Percentiles rank a stretch among this genome's conserved stretches.
Conservation (phyloP, 371 early-diverging fungal genomes). For the Mucor plumbeus region DNA sequence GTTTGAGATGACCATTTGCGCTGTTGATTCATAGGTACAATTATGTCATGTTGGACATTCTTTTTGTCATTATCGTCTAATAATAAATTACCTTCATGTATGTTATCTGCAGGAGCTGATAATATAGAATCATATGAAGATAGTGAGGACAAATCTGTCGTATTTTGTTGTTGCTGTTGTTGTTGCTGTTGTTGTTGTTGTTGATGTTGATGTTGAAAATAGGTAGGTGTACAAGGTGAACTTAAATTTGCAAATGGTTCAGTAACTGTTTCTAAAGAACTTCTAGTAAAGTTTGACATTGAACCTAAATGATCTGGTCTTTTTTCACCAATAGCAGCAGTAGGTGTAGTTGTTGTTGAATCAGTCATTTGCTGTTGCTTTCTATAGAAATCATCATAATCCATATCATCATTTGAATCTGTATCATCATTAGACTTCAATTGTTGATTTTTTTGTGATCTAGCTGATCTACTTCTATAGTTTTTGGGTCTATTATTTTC, state of each 20-base stretch:
- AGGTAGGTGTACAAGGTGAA: background rate
- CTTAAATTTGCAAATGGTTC: conserved; percentile 14
- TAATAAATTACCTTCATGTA: background rate
- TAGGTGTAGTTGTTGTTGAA: conserved; percentile 22
- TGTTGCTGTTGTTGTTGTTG: background rate
- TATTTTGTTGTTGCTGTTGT: background rate
- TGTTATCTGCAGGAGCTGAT: conserved; percentile 13
- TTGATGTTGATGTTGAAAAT: conserved; percentile 1
- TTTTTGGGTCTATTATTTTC: conserved; percentile 11
- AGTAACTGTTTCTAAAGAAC: conserved; percentile 43
- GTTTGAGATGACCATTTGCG: conserved; percentile 14
- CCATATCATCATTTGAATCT: conserved; percentile 2
- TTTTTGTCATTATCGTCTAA: background rate
- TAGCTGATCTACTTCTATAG: conserved; percentile 14
- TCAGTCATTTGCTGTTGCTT: conserved; percentile 7
- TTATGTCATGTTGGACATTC: background rate
- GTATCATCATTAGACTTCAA: conserved; percentile 2
- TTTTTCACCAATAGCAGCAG: conserved; percentile 2
- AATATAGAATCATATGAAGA: conserved; percentile 22
- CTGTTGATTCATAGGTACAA: background rate
- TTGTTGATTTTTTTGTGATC: conserved; percentile 7
- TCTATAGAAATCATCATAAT: background rate
- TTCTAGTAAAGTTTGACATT: conserved; percentile 37
- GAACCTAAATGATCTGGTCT: conserved; percentile 32
- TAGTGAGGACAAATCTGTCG: conserved; percentile 4